Conservation (phyloP, 805 yeast genomes). For the Candida broadrunensis region DNA sequence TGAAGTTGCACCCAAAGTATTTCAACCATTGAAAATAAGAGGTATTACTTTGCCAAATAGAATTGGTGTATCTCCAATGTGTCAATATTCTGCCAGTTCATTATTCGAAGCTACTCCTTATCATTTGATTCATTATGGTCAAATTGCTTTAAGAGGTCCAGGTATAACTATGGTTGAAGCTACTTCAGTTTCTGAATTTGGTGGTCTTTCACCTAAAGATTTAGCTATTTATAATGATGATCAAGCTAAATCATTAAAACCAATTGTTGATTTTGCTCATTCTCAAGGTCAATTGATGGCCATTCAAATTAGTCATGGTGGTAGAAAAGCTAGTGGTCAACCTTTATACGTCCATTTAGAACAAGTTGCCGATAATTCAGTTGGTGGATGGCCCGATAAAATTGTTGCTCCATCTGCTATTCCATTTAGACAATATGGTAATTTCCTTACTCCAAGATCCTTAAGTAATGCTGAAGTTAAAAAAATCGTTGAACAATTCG, state of each 20-base stretch:
- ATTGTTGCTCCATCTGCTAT: conserved; percentile 48
- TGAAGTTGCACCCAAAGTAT: conserved; percentile 31
- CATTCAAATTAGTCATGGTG: conserved; percentile 55
- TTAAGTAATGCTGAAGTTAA: conserved; percentile 41
- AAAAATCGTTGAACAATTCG: conserved; percentile 39
- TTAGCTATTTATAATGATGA: conserved; percentile 50
- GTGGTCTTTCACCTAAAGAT: conserved; percentile 43
- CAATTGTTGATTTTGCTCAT: conserved; percentile 45
- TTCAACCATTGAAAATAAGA: conserved; percentile 42
- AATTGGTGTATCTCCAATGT: conserved; percentile 57
- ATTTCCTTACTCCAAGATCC: conserved; percentile 34
- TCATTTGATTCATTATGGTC: conserved; percentile 50
- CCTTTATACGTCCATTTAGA: conserved; percentile 26
- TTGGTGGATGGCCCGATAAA: conserved; percentile 43
- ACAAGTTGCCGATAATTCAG: conserved; percentile 23
- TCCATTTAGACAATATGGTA: conserved; percentile 24
- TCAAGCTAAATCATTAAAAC: conserved; percentile 40
- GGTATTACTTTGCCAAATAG: conserved; percentile 44
- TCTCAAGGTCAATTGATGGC: conserved; percentile 46
- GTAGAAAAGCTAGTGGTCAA: conserved; percentile 43
- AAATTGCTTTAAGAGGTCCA: conserved; percentile 46
- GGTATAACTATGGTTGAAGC: conserved; percentile 50
- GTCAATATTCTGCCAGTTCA: conserved; percentile 43
- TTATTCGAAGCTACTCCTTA: conserved; percentile 43
- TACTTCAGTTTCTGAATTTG: conserved; percentile 37